Evolutionary conservation across 2,329 filamentous ascomycete species (phyloP), one percentile per base, ranked within the genome.

Genomic region (Neonectria hederae): DNA sequence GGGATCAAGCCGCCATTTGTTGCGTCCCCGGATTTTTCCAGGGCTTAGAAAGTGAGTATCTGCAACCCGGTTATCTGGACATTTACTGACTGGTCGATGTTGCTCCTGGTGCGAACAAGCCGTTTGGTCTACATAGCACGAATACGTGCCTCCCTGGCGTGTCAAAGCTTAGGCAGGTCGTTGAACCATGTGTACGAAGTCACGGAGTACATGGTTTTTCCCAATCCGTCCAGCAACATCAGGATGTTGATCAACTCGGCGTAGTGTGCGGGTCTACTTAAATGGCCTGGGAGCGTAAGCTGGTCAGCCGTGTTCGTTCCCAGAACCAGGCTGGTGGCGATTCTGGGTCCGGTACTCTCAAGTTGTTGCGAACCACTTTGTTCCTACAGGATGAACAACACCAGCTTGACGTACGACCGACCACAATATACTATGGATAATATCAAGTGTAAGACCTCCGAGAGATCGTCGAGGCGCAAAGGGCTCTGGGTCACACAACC

Each of bases 211-310:
- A 59, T 22, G 51, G n/a, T n/a, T n/a, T n/a, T 59, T 55, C 51
- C 61, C 2, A 59, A 54, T 59, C 21, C 55, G 51, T 59, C 19
- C 21, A 63, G 43, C 38, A 59, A 40, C 38, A n/a, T 43, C 42
- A 19, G 26, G 38, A 49, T 54, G 54, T 35, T 54, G 56, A 64
- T 64, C 62, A 64, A 46, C 43, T 38, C 56, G 46, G 45, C 38
- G 40, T 55, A 62, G 48, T 26, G 54, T 30, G 42, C 42, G 22
- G 51, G 49, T 48, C 49, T 62, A 22, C 32, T 35, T 51, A 43
- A 51, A 22, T 54, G 59, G 59, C 35, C 58, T 62, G 54, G 30
- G 45, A 35, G 40, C 46, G n/a, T 38, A 42, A 49, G 14, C 53
- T 62, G 58, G 48, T 42, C 21, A 43, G 45, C 24, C 38, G 42